Percentiles rank a stretch among this genome's conserved stretches.
These are phyloP conservation scores for Cyphellophora attinorum DNA, from an alignment of 2,329 filamentous ascomycete species.

Conservation along the genomic window DNA sequence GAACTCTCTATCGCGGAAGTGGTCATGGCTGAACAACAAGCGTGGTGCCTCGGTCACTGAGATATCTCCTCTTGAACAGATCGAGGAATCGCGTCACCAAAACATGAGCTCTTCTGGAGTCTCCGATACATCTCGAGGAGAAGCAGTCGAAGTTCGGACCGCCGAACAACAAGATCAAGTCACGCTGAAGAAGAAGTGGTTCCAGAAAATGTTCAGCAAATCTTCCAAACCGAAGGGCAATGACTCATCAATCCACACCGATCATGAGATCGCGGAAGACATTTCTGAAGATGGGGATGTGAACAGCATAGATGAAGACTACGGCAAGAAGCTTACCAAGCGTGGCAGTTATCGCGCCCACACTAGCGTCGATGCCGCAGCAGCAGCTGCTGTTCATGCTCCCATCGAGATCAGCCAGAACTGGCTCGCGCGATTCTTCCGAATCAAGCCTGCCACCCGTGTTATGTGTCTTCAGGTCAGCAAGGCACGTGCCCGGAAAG, in stretches of 20 bases:
- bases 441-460: conserved; percentile 72
- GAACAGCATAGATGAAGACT: conserved; percentile 1
- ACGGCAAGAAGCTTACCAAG: not conserved
- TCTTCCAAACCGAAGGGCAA: conserved; percentile 6
- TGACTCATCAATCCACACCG: conserved; percentile 31
- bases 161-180: conserved; percentile 12
- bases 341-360: conserved; percentile 8
- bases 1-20: conserved; percentile 24
- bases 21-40: conserved; percentile 34
- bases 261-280: conserved; percentile 15
- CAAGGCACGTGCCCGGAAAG: conserved; percentile 64
- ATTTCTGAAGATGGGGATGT: conserved; percentile 9
- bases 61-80: conserved; percentile 17
- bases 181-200: conserved; percentile 18
- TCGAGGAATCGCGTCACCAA: conserved; percentile 8
- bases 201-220: conserved; percentile 19
- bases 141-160: not conserved
- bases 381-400: conserved; percentile 20
- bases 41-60: conserved; percentile 22
- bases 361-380: conserved; percentile 15
- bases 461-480: conserved; percentile 67
- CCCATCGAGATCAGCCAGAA: conserved; percentile 62
- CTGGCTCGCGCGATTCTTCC: conserved; percentile 82
- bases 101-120: conserved; percentile 2
- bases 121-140: conserved; percentile 8